Conservation (phyloP, 2,329 filamentous ascomycete species). For the Aspergillus unguis region DNA sequence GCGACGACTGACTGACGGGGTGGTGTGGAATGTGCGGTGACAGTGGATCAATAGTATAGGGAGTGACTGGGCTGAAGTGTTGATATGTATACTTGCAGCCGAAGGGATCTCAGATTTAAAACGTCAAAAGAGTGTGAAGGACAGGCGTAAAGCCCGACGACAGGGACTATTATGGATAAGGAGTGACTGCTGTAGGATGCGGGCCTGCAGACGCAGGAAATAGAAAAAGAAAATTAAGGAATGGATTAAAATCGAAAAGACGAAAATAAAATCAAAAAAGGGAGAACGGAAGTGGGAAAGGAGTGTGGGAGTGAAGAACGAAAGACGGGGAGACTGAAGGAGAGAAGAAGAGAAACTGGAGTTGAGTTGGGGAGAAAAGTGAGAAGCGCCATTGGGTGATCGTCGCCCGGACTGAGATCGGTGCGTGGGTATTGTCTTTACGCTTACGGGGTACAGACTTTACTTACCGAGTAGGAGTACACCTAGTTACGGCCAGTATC, state of each 20-base stretch:
- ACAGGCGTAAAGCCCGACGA: constrained; percentile 21
- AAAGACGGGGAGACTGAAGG: constrained; percentile 18
- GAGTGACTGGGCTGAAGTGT: constrained; percentile 14
- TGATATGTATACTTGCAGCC: constrained; percentile 15
- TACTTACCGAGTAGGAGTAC: too few species aligned
- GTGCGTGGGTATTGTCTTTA: constrained; percentile 12
- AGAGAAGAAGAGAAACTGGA: constrained; percentile 16
- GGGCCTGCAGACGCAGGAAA: constrained; percentile 16
- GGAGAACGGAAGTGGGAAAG: constrained; percentile 21
- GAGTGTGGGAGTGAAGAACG: constrained; percentile 17
- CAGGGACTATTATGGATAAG: constrained; percentile 21
- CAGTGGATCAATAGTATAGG: constrained; percentile 1
- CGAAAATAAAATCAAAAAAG: constrained; percentile 17
- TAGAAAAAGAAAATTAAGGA: constrained; percentile 15
- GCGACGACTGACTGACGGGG: constrained; percentile 3
- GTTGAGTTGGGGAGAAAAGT: constrained; percentile 19
- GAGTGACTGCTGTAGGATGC: constrained; percentile 12
- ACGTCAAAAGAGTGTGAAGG: constrained; percentile 12
- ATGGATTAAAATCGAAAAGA: constrained; percentile 11
- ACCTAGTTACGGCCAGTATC: too few species aligned
- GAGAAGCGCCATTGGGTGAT: constrained; percentile 24
- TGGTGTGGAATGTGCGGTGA: not conserved
- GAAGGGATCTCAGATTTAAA: constrained; percentile 4
- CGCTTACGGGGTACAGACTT: constrained; percentile 6
- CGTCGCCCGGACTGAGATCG: constrained; percentile 18